Conservation (phyloP, 495 filamentous ascomycete genomes). For the Lasiosphaeris hirsuta region DNA sequence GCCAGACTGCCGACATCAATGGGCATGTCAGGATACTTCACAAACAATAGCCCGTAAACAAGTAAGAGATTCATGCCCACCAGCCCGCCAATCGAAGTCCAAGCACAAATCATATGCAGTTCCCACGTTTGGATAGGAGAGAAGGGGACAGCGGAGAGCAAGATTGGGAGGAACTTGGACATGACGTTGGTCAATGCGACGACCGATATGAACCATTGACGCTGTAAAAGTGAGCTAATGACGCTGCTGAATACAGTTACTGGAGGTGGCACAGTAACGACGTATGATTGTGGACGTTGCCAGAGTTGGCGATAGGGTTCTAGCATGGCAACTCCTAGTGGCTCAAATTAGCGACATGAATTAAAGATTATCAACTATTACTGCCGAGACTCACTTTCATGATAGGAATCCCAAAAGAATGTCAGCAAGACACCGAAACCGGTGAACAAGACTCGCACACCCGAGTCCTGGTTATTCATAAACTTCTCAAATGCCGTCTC, state of each 20-base stretch:
- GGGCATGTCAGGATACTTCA: constrained; percentile 3
- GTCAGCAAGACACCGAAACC: constrained; percentile 7
- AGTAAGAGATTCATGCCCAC: neutral
- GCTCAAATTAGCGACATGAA: too few relatives aligned
- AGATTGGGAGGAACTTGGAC: constrained; percentile 3
- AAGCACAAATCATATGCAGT: constrained; percentile 3
- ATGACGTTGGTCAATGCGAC: constrained; percentile 3
- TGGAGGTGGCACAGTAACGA: neutral
- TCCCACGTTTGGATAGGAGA: constrained; percentile 8
- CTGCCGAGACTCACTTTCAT: neutral
- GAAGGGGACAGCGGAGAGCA: constrained; percentile 3
- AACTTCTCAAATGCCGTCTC: constrained; percentile 4
- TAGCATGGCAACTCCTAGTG: neutral
- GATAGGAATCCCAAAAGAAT: constrained; percentile 12
- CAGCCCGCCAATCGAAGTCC: neutral
- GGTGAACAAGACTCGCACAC: constrained; percentile 7
- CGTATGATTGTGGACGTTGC: neutral
- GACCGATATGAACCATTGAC: neutral
- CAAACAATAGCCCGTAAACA: constrained; percentile 3
- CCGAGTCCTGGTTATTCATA: constrained; percentile 9
- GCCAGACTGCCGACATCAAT: constrained; percentile 3
- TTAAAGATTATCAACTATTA: neutral
- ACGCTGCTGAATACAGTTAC: constrained; percentile 7
- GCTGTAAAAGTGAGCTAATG: neutral
- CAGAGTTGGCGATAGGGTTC: neutral